Percentiles rank a stretch among this genome's conserved stretches.
These are phyloP conservation scores for Fusarium nanum DNA, from an alignment of 2,329 filamentous ascomycete species.

Conservation along the genomic window DNA sequence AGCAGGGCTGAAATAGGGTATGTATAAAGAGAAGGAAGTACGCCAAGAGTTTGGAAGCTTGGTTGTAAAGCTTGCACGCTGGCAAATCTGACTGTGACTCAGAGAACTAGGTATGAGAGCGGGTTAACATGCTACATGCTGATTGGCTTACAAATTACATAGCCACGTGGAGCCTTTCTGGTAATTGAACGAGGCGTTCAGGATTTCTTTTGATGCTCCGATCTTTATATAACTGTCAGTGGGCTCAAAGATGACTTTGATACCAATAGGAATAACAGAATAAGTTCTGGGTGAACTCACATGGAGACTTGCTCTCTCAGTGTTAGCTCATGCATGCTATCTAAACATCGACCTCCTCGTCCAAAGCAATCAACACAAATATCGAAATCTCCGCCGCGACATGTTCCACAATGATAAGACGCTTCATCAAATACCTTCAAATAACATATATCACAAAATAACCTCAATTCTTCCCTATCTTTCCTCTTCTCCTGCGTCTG, in stretches of 20 bases:
- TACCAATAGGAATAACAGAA: background rate
- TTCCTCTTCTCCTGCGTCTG: fast-evolving
- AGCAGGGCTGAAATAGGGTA: background rate
- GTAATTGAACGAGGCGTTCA: fast-evolving
- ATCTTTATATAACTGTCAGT: fast-evolving
- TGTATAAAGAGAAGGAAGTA: background rate
- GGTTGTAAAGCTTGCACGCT: background rate
- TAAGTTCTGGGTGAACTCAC: background rate
- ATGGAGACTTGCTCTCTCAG: too few species aligned
- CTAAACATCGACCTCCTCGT: background rate
- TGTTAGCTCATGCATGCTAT: background rate
- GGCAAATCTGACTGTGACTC: background rate
- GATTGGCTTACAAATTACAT: fast-evolving
- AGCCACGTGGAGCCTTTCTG: background rate
- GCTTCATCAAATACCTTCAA: fast-evolving
- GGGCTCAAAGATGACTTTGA: fast-evolving
- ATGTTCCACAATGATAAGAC: background rate
- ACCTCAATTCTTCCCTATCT: fast-evolving
- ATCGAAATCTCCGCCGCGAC: background rate
- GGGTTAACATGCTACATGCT: background rate
- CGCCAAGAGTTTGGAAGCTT: background rate
- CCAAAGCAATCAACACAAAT: background rate
- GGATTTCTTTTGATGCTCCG: fast-evolving
- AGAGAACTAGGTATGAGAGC: background rate
- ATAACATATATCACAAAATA: background rate